Percentiles rank a stretch among this genome's conserved stretches.
Evolutionary conservation across 1,284 basidiomycete species (phyloP).

Genomic region (Ustilago nuda): DNA sequence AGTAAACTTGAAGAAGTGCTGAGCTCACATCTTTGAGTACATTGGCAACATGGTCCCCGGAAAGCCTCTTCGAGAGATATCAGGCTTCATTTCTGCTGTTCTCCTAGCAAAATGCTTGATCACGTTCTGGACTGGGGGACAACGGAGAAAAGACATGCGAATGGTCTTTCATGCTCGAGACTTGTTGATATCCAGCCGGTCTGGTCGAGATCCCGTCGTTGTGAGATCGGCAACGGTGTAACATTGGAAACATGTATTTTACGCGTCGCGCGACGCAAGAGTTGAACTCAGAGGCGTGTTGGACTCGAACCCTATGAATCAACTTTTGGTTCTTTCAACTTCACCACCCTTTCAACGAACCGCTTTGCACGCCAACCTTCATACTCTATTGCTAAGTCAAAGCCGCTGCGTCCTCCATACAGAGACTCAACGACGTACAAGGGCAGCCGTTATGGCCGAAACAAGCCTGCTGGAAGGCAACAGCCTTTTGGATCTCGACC

Average conservation of each 20-base stretch:
- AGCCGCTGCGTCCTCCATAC: background rate
- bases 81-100: no score
- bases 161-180: no score
- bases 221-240: conserved; percentile 1
- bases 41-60: no score
- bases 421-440: background rate
- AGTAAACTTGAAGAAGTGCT: background rate
- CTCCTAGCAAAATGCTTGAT: no score
- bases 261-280: conserved; percentile 42
- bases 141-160: no score
- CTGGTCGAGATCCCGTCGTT: background rate
- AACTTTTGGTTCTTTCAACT: background rate
- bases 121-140: no score
- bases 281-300: conserved; percentile 28
- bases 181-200: background rate
- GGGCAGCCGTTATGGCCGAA: conserved; percentile 20
- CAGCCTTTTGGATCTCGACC: conserved; percentile 39
- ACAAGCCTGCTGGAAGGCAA: conserved; percentile 32
- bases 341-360: conserved; percentile 6
- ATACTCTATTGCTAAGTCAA: background rate
- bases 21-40: no score
- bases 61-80: no score
- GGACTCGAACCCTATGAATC: conserved; percentile 16
- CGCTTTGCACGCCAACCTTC: conserved; percentile 2
- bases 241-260: conserved; percentile 35